A percentile compares a stretch with the other conserved stretches of the same genome.
phyloP scores from a whole-genome alignment of 345 rosid genomes.

The Gossypium mustelinum region DNA sequence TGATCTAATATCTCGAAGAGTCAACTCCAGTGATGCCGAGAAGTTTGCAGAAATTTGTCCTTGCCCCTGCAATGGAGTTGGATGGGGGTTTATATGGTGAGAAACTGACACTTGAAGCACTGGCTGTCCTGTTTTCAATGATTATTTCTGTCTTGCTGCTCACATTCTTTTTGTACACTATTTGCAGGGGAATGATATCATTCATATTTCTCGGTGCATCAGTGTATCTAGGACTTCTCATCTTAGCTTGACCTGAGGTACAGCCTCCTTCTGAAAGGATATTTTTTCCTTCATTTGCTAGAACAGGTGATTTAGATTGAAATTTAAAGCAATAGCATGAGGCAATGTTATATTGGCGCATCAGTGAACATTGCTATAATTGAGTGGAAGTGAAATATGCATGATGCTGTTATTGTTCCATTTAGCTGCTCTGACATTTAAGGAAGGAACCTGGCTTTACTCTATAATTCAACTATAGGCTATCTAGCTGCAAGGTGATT shows the following conservation, averaged over 20 bases:
- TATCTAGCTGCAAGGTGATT: too few species aligned
- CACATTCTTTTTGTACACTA: not conserved
- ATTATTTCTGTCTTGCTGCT: conserved; percentile 4
- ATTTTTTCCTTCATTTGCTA: too few species aligned
- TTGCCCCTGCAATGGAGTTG: conserved; percentile 86
- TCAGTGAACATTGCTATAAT: not conserved
- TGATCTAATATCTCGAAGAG: conserved; percentile 90
- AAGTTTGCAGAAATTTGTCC: conserved; percentile 97
- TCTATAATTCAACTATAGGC: too few species aligned
- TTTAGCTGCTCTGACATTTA: too few species aligned
- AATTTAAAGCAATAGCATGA: not conserved
- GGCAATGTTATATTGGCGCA: not conserved
- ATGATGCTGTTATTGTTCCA: not conserved
- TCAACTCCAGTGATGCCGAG: conserved; percentile 91
- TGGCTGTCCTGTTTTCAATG: conserved; percentile 6
- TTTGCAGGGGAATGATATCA: conserved; percentile 93
- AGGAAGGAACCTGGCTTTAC: too few species aligned
- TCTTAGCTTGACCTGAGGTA: conserved; percentile 64
- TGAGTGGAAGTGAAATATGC: too few species aligned
- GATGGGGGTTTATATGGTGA: conserved; percentile 95
- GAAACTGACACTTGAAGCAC: conserved; percentile 20
- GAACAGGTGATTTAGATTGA: not conserved
- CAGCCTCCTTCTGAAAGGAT: conserved; percentile 9
- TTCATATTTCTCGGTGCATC: conserved; percentile 67
- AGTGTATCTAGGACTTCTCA: conserved; percentile 82